Percentiles rank a stretch among this genome's conserved stretches.
phyloP scores from a whole-genome alignment of 2,329 filamentous ascomycete genomes.

The Nemania sp. region DNA sequence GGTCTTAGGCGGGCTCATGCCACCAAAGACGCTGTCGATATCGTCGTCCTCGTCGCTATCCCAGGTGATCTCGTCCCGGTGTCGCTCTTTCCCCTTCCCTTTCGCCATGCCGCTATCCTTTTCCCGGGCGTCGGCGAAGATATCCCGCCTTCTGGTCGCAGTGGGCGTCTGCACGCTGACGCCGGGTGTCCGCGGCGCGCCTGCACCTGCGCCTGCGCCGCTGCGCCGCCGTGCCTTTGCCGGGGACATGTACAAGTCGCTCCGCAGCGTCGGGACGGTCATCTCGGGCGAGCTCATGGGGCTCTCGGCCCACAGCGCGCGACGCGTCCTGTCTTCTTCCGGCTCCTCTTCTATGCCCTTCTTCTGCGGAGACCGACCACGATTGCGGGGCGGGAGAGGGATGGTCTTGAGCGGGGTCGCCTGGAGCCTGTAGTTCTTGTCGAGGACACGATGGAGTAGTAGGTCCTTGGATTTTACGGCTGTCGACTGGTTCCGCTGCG shows the following conservation, averaged over 20 bases:
- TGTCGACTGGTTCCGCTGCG: constrained; percentile 29
- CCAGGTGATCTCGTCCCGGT: constrained; percentile 67
- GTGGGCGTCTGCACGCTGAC: constrained; percentile 83
- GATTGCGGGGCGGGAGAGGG: constrained; percentile 29
- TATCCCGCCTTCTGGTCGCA: constrained; percentile 55
- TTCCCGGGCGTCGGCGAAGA: constrained; percentile 44
- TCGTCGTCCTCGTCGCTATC: constrained; percentile 74
- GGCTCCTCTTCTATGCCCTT: constrained; percentile 20
- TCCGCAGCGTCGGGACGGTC: constrained; percentile 79
- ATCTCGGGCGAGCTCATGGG: constrained; percentile 77
- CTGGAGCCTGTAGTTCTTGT: constrained; percentile 93
- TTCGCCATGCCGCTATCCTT: constrained; percentile 35
- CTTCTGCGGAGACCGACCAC: constrained; percentile 39
- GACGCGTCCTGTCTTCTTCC: constrained; percentile 42
- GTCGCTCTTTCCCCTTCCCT: constrained; percentile 38
- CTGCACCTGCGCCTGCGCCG: constrained; percentile 39
- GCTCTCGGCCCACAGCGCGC: constrained; percentile 57
- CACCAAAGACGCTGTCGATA: constrained; percentile 60
- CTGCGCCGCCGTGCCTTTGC: constrained; percentile 52
- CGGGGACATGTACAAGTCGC: constrained; percentile 84
- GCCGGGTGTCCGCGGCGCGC: constrained; percentile 75
- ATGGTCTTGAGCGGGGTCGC: constrained; percentile 77
- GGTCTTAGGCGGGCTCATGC: constrained; percentile 90
- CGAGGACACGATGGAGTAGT: constrained; percentile 85
- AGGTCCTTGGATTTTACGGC: constrained; percentile 65